Percentiles rank a stretch among this genome's conserved stretches.
Conservation (phyloP, 1,284 basidiomycete genomes). For the Puccinia triticina region DNA sequence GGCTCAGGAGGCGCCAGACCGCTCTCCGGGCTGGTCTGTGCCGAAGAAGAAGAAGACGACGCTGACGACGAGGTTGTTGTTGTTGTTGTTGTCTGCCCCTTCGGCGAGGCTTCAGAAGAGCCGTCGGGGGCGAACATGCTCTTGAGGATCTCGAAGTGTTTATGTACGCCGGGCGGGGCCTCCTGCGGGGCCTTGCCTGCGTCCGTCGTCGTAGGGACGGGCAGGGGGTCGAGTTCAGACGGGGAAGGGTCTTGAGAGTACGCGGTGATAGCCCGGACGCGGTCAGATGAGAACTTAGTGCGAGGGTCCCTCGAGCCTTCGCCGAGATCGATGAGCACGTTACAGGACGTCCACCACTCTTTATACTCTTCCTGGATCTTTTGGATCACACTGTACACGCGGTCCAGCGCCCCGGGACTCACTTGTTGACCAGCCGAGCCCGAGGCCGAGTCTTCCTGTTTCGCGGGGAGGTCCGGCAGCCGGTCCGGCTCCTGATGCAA, state of each 20-base stretch:
- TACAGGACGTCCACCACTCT: slow-evolving; percentile 50
- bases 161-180: neutral
- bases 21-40: neutral
- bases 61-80: too few relatives aligned
- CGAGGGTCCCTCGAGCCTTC: slow-evolving; percentile 43
- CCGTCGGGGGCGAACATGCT: slow-evolving; percentile 46
- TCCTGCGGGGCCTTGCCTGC: neutral
- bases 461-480: neutral
- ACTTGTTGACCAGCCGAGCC: slow-evolving; percentile 11
- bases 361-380: slow-evolving; percentile 46
- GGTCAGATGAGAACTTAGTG: slow-evolving; percentile 14
- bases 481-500: slow-evolving; percentile 19
- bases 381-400: slow-evolving; percentile 24
- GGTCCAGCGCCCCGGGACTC: slow-evolving; percentile 36
- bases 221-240: neutral
- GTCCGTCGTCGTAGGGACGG: neutral
- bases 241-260: neutral
- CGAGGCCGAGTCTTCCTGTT: neutral
- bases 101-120: neutral
- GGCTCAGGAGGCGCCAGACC: neutral
- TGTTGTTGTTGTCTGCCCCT: too few relatives aligned
- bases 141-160: slow-evolving; percentile 50
- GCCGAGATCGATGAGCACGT: slow-evolving; percentile 51
- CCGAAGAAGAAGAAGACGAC: neutral
- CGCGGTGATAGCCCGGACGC: neutral